A percentile compares a stretch with the other conserved stretches of the same genome.
phyloP scores from a whole-genome alignment of 1,284 basidiomycete genomes.

The Cutaneotrichosporon dermatis region DNA sequence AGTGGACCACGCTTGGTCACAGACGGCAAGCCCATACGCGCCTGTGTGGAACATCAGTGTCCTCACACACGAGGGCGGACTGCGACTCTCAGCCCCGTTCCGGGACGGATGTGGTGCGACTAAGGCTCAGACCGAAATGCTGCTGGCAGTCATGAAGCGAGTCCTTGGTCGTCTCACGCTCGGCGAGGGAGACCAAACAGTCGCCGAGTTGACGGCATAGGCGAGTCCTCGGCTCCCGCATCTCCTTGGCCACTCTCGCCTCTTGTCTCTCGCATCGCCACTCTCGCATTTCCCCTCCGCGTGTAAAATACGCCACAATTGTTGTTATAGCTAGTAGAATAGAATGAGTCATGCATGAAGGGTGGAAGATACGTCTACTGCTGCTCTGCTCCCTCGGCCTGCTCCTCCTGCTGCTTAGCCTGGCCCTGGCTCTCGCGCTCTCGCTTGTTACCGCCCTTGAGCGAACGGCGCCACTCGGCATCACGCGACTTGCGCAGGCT shows the following conservation, averaged over 20 bases:
- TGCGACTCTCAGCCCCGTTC: constrained; percentile 25
- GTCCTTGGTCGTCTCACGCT: not conserved
- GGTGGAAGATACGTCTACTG: not conserved
- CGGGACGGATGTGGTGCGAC: constrained; percentile 25
- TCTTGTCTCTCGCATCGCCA: no score
- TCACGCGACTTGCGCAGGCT: constrained; percentile 2
- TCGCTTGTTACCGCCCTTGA: not conserved
- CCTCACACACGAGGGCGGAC: constrained; percentile 31
- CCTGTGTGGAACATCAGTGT: constrained; percentile 22
- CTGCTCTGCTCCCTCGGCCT: not conserved
- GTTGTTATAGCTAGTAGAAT: not conserved
- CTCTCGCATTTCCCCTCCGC: no score
- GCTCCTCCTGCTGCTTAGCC: not conserved
- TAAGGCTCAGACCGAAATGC: constrained; percentile 2
- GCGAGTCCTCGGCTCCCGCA: no score
- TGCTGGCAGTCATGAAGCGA: not conserved
- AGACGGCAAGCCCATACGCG: constrained; percentile 25
- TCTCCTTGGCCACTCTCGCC: no score
- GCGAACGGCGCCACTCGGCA: constrained; percentile 2
- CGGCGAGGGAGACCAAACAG: not conserved
- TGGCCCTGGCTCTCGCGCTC: not conserved
- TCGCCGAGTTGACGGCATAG: not conserved
- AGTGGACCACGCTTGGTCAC: constrained; percentile 32
- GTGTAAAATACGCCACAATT: not conserved
- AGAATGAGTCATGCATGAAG: not conserved